A percentile compares a stretch with the other conserved stretches of the same genome.
phyloP scores from a whole-genome alignment of 2,329 filamentous ascomycete species.

The Fusarium guadeloupense region DNA sequence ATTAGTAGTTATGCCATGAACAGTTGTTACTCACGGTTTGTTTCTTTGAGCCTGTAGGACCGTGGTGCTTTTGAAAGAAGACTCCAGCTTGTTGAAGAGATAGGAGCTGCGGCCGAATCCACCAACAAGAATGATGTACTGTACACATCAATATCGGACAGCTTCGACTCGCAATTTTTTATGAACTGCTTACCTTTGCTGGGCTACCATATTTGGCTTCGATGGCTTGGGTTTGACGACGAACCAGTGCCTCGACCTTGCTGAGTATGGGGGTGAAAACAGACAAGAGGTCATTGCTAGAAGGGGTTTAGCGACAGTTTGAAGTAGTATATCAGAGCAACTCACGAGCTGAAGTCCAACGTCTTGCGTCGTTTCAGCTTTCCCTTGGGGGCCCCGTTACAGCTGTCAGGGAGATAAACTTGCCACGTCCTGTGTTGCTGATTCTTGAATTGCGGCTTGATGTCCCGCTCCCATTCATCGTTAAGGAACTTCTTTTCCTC shows the following conservation, averaged over 20 bases:
- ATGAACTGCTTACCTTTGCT: conserved; percentile 41
- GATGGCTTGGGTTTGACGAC: conserved; percentile 37
- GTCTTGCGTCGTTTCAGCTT: conserved; percentile 10
- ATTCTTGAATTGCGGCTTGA: conserved; percentile 41
- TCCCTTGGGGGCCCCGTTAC: rapidly evolving
- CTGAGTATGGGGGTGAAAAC: conserved; percentile 39
- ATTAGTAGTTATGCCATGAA: rapidly evolving
- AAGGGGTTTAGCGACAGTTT: rapidly evolving
- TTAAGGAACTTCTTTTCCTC: conserved; percentile 37
- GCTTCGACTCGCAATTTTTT: rapidly evolving
- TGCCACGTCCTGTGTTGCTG: conserved; percentile 17
- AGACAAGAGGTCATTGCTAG: conserved; percentile 26
- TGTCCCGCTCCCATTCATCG: conserved; percentile 43
- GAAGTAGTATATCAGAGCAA: rapidly evolving
- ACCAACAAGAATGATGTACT: conserved; percentile 53
- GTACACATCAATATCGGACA: background rate
- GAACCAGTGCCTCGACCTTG: conserved; percentile 37
- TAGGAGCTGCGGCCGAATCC: conserved; percentile 50
- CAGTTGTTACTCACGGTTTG: conserved; percentile 46
- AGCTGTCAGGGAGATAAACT: conserved; percentile 27
- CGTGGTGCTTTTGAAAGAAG: background rate
- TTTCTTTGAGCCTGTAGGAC: conserved; percentile 46
- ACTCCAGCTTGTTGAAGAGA: conserved; percentile 37
- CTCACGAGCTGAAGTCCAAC: conserved; percentile 11
- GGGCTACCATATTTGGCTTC: background rate